Evolutionary conservation across 2,329 filamentous ascomycete genomes (phyloP).

Genomic region (Colletotrichum godetiae): DNA sequence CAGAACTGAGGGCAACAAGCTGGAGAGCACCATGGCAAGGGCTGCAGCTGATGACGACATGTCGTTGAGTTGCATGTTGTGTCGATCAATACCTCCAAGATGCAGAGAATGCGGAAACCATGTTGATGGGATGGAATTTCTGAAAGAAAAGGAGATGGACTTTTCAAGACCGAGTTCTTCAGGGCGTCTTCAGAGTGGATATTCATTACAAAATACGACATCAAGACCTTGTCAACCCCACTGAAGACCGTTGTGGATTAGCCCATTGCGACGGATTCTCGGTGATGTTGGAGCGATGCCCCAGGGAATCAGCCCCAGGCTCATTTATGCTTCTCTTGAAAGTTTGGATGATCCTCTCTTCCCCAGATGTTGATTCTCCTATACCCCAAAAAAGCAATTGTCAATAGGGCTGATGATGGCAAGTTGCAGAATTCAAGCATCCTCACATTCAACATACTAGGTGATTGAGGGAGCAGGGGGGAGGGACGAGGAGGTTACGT

Average conservation of each 20-base stretch:
- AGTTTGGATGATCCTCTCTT: not conserved
- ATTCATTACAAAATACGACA: not conserved
- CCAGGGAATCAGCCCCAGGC: not conserved
- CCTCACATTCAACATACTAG: not conserved
- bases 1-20: not conserved
- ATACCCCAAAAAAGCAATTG: fast-evolving
- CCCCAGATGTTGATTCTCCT: not conserved
- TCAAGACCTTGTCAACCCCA: not conserved
- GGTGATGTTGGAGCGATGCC: not conserved
- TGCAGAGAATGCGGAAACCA: not conserved
- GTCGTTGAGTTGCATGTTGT: constrained; percentile 26
- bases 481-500: not conserved
- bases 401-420: not conserved
- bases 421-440: not conserved
- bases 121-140: not conserved
- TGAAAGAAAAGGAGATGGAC: not conserved
- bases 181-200: constrained; percentile 1
- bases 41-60: constrained; percentile 3
- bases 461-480: not conserved
- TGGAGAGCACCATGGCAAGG: constrained; percentile 12
- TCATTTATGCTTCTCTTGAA: not conserved
- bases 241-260: not conserved
- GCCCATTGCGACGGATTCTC: not conserved
- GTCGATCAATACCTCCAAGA: not conserved
- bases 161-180: not conserved